These are phyloP conservation scores for Pyronema omphalodes DNA, from an alignment of 495 filamentous ascomycete species.

Conservation along the genomic window DNA sequence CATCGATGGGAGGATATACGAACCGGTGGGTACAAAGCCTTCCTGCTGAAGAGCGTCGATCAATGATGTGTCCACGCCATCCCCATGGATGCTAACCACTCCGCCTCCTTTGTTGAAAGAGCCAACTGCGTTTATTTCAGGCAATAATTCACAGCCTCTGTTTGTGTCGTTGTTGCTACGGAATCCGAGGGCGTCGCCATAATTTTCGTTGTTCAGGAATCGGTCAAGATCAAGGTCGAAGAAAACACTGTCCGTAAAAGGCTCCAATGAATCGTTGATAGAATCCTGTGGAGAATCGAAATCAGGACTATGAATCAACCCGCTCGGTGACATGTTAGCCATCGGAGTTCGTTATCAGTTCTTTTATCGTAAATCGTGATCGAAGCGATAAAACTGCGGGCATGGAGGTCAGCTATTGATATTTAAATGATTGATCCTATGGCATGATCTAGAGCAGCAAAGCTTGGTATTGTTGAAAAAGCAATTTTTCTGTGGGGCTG, in stretches of 20 bases:
- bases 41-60: neutral
- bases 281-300: conserved; percentile 15
- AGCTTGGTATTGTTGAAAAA: too few relatives aligned
- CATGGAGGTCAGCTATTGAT: neutral
- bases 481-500: too few relatives aligned
- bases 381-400: neutral
- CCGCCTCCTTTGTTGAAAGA: neutral
- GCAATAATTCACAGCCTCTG: neutral
- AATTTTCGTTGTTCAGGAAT: neutral
- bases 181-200: neutral
- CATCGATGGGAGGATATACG: neutral
- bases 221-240: conserved; percentile 62
- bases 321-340: too few relatives aligned
- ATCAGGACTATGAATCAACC: too few relatives aligned
- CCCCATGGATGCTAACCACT: neutral
- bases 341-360: neutral
- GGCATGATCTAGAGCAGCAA: too few relatives aligned
- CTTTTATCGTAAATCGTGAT: neutral
- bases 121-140: too few relatives aligned
- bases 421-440: neutral
- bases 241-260: conserved; percentile 90
- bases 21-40: neutral
- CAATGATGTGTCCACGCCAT: neutral
- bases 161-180: neutral
- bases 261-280: conserved; percentile 56